A percentile compares a stretch with the other conserved stretches of the same genome.
phyloP scores from a whole-genome alignment of 106 monocot species.

The Phalaenopsis equestris region DNA sequence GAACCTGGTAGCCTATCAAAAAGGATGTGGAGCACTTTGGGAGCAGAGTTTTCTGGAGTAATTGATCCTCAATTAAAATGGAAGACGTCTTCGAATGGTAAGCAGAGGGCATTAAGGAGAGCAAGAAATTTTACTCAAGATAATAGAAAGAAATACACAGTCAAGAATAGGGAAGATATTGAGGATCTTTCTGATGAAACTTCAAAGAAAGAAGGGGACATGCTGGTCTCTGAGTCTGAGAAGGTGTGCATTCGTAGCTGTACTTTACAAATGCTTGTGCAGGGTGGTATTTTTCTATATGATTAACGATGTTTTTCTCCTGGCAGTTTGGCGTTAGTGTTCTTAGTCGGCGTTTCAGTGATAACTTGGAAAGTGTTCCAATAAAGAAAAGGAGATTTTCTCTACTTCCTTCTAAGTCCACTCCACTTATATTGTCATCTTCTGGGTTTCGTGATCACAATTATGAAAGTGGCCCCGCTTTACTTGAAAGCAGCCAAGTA shows the following conservation, averaged over 20 bases:
- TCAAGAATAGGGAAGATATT: constrained; percentile 15
- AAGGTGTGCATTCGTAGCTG: constrained; percentile 35
- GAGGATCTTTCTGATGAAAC: constrained; percentile 22
- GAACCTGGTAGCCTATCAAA: constrained; percentile 21
- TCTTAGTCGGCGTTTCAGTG: constrained; percentile 78
- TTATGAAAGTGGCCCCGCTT: neutral
- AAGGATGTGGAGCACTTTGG: constrained; percentile 47
- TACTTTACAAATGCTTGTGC: neutral
- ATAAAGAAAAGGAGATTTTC: constrained; percentile 86
- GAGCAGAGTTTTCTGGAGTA: constrained; percentile 36
- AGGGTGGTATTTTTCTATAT: neutral
- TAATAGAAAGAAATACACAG: constrained; percentile 13
- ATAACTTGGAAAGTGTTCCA: constrained; percentile 53
- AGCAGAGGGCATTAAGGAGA: constrained; percentile 53
- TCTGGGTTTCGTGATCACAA: constrained; percentile 13
- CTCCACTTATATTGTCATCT: constrained; percentile 19
- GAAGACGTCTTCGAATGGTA: constrained; percentile 49
- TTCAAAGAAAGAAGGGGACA: constrained; percentile 26
- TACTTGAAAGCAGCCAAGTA: constrained; percentile 1
- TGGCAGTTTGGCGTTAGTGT: constrained; percentile 78
- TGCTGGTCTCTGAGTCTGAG: constrained; percentile 74
- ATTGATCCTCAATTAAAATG: constrained; percentile 64
- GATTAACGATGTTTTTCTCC: constrained; percentile 16
- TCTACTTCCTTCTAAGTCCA: constrained; percentile 31
- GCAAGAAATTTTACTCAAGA: constrained; percentile 44